phyloP scores from a whole-genome alignment of 257 asterid genomes.

The Linderniella brevidens region DNA sequence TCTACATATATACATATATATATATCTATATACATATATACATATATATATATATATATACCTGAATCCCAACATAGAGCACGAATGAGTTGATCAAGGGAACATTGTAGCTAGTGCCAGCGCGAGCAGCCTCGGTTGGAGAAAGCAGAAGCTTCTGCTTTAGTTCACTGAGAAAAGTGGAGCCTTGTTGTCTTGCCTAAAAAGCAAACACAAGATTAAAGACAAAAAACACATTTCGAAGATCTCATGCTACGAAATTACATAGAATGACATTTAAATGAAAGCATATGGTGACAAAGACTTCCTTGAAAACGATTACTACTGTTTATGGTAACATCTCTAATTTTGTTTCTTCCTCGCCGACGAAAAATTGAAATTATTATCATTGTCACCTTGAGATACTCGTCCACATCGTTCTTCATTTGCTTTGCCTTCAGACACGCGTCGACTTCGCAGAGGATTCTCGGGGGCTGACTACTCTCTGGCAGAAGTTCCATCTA shows the following conservation, averaged over 20 bases:
- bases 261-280: not conserved
- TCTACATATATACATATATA: too few species aligned
- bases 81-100: conserved; percentile 89
- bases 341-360: not conserved
- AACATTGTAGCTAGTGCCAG: conserved; percentile 86
- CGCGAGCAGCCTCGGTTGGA: conserved; percentile 51
- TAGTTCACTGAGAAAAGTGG: conserved; percentile 64
- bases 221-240: not conserved
- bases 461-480: conserved; percentile 69
- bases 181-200: conserved; percentile 77
- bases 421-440: conserved; percentile 72
- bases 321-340: too few species aligned
- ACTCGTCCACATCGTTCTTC: conserved; percentile 79
- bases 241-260: too few species aligned
- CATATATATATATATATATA: conserved; percentile 10
- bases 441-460: conserved; percentile 92
- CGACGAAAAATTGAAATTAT: not conserved
- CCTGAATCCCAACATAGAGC: conserved; percentile 88
- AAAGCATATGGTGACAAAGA: too few species aligned
- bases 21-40: too few species aligned
- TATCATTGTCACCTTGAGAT: conserved; percentile 50
- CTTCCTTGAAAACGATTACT: too few species aligned
- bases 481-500: conserved; percentile 85
- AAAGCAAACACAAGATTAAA: conserved; percentile 8
- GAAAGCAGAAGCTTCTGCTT: conserved; percentile 79